phyloP scores from a whole-genome alignment of 2,329 filamentous ascomycete genomes.

The Ramichloridium luteum region DNA sequence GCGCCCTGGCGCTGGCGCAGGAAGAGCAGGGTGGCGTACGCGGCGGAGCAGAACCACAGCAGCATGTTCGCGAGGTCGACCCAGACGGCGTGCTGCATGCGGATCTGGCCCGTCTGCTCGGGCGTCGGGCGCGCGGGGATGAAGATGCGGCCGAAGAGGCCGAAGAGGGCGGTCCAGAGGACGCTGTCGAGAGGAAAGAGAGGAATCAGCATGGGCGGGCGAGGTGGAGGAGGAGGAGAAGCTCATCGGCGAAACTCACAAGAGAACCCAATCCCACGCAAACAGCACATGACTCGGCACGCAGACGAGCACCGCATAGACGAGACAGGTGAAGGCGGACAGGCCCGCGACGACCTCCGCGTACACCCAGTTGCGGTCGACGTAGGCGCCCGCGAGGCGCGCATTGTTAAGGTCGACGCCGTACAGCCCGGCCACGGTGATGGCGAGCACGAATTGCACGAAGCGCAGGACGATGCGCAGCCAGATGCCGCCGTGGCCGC shows the following conservation, averaged over 20 bases:
- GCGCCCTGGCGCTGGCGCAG: conserved; percentile 33
- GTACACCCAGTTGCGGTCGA: conserved; percentile 65
- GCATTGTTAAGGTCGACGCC: conserved; percentile 53
- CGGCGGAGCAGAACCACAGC: conserved; percentile 58
- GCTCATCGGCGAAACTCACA: conserved; percentile 26
- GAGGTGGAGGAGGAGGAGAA: conserved; percentile 1
- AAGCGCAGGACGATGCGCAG: conserved; percentile 55
- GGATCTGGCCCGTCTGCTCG: conserved; percentile 45
- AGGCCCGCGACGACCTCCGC: conserved; percentile 59
- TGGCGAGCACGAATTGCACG: conserved; percentile 61
- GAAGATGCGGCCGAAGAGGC: conserved; percentile 71
- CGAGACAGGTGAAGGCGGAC: conserved; percentile 45
- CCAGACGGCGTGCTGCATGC: conserved; percentile 84
- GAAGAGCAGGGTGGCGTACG: conserved; percentile 47
- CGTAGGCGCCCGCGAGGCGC: conserved; percentile 36
- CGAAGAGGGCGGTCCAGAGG: conserved; percentile 72
- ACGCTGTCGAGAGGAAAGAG: conserved; percentile 30
- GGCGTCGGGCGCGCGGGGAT: conserved; percentile 49
- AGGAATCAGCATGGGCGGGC: background rate
- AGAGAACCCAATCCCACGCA: conserved; percentile 58
- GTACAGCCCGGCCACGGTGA: conserved; percentile 70
- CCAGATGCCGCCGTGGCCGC: conserved; percentile 31
- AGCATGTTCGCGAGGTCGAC: conserved; percentile 62
- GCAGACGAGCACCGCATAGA: conserved; percentile 55
- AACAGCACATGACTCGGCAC: conserved; percentile 39